A percentile compares a stretch with the other conserved stretches of the same genome.
These are phyloP conservation scores for Blastobotrys proliferans DNA, from an alignment of 1,139 yeast species.

Conservation along the genomic window DNA sequence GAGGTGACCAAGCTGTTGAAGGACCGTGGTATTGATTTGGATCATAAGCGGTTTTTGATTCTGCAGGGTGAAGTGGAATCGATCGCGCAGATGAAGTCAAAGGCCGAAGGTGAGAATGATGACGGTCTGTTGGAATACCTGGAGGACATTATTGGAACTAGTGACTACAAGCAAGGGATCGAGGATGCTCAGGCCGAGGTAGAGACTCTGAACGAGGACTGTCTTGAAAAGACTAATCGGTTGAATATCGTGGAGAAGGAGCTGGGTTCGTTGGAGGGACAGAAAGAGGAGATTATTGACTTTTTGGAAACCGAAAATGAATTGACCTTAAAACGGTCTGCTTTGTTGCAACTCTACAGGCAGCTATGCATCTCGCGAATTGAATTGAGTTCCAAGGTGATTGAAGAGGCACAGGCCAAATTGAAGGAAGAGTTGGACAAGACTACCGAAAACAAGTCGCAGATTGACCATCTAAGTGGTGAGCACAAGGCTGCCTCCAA, in stretches of 20 bases:
- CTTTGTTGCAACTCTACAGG: slow-evolving; percentile 54
- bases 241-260: slow-evolving; percentile 79
- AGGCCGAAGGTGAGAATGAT: slow-evolving; percentile 87
- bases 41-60: slow-evolving; percentile 89
- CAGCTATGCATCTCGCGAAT: slow-evolving; percentile 42
- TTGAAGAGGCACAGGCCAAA: slow-evolving; percentile 43
- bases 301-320: slow-evolving; percentile 65
- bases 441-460: slow-evolving; percentile 40
- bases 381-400: slow-evolving; percentile 33
- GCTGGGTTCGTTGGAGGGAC: slow-evolving; percentile 61
- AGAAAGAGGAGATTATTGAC: slow-evolving; percentile 64
- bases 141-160: slow-evolving; percentile 95
- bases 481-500: slow-evolving; percentile 40
- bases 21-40: slow-evolving; percentile 88
- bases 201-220: slow-evolving; percentile 69
- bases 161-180: slow-evolving; percentile 72
- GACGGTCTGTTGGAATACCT: slow-evolving; percentile 91
- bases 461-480: slow-evolving; percentile 37
- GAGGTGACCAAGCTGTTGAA: slow-evolving; percentile 74
- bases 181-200: slow-evolving; percentile 59
- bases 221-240: slow-evolving; percentile 76
- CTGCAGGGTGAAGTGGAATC: slow-evolving; percentile 98
- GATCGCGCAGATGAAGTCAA: slow-evolving; percentile 97
- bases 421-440: slow-evolving; percentile 48
- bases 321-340: slow-evolving; percentile 50